Evolutionary conservation across 495 filamentous ascomycete species (phyloP), one percentile per base, ranked within the genome.

Genomic region (Hypomontagnella submonticulosa): DNA sequence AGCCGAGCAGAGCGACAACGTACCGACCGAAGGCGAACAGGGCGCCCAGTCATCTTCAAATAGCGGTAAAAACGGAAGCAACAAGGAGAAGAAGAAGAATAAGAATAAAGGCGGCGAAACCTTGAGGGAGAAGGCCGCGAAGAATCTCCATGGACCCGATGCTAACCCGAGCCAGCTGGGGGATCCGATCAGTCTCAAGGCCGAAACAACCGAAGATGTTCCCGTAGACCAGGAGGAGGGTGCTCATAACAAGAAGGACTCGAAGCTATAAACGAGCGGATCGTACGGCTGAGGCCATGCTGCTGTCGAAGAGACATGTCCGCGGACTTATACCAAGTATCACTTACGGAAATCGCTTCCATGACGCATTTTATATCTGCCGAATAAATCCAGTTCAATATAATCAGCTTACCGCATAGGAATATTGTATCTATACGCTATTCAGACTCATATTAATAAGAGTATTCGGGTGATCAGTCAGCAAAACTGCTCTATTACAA

Each of bases 101-200:
- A 40, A 1, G 15, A 20, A 32, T 12, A 33, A 51, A 32, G 43
- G 49, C 38, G 36, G 44, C 10, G 63, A 72, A 13, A 73, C 46
- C 1, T 34, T 75, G 32, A 63, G 72, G 33, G 70, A 71, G 61
- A 73, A 70, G 37, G 73, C 74, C 12, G 73, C 68, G 38, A 74
- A 77, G 43, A 79, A 79, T 23, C 64, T 75, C 10, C 66, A 74
- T 42, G 75, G 76, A 49, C 59, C 66, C 6, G 37, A 74, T 7
- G 75, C 76, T 46, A 80, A 80, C 56, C 77, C 78, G 16, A 76
- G 71, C 52, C 72, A 73, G 56, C 64, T 80, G 5, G 77, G 76
- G 46, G 79, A 80, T 56, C 77, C 77, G 7, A 72, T 76, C 57
- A 75, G 73, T 33, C 64, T 80, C 15, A 79, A 80, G 33, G 74